Conservation (phyloP, 352 stramenopile genomes). For the Achlya hypogyna region DNA sequence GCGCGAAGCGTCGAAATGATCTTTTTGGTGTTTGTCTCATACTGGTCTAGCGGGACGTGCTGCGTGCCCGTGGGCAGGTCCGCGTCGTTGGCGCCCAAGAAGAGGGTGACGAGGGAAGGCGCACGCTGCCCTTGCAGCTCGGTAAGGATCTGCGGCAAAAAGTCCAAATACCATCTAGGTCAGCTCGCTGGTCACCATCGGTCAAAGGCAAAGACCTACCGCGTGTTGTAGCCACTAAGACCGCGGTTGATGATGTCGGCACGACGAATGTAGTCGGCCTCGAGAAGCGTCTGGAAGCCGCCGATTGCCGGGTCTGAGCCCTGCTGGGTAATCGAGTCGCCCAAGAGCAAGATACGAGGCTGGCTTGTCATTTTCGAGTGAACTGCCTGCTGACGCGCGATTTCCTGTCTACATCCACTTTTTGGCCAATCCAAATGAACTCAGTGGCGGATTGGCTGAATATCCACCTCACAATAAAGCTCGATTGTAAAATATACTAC, state of each 20-base stretch:
- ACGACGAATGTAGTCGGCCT: slow-evolving; percentile 15
- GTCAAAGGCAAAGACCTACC: slow-evolving; percentile 15
- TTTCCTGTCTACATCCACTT: too few species aligned
- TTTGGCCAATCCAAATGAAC: background rate
- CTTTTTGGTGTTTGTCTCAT: background rate
- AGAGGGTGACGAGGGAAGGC: slow-evolving; percentile 1
- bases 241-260: slow-evolving; percentile 39
- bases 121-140: background rate
- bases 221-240: slow-evolving; percentile 55
- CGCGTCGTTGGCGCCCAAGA: slow-evolving; percentile 13
- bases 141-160: background rate
- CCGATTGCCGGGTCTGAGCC: slow-evolving; percentile 12
- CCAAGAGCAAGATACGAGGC: slow-evolving; percentile 34
- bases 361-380: background rate
- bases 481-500: too few species aligned
- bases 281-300: slow-evolving; percentile 11
- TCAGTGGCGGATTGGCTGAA: background rate
- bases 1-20: background rate
- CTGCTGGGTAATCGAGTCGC: slow-evolving; percentile 53
- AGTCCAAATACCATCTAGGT: background rate
- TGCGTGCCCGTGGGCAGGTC: background rate
- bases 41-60: background rate
- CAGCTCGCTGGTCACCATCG: background rate
- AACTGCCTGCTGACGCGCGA: too few species aligned
- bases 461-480: too few species aligned